A percentile compares a stretch with the other conserved stretches of the same genome.
Conservation (phyloP, 75 land plant species). For the Picea glauca region DNA sequence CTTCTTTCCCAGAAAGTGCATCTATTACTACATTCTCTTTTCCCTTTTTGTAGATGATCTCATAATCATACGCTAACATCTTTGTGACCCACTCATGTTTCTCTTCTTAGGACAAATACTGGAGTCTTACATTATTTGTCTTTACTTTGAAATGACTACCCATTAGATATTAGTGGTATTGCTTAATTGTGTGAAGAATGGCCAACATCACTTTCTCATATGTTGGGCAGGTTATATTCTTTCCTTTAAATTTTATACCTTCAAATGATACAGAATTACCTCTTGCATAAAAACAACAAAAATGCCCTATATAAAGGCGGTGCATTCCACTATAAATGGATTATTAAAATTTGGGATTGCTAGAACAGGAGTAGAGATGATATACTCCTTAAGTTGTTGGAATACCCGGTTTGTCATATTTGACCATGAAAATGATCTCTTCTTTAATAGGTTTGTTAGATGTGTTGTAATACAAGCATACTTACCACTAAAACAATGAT, state of each 20-base stretch:
- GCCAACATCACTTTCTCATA: too few species aligned
- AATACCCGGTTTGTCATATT: background rate
- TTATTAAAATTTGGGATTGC: too few species aligned
- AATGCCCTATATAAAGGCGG: too few species aligned
- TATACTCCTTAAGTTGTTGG: background rate
- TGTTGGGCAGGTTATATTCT: too few species aligned
- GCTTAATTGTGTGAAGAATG: too few species aligned
- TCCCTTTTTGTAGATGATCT: background rate
- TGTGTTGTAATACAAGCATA: background rate
- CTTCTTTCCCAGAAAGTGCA: background rate
- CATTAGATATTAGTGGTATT: too few species aligned
- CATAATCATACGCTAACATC: background rate
- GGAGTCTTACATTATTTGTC: background rate
- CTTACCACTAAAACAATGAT: background rate
- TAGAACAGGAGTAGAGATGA: too few species aligned
- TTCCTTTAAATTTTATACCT: too few species aligned
- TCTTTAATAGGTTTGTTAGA: background rate
- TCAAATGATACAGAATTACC: too few species aligned
- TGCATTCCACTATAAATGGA: too few species aligned
- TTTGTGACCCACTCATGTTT: background rate
- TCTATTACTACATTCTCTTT: background rate
- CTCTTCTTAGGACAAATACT: background rate
- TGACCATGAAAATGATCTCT: background rate
- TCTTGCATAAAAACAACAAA: too few species aligned
- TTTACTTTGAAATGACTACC: background rate